Percentiles rank a stretch among this genome's conserved stretches.
Evolutionary conservation across 331 rosid genomes (phyloP).

Genomic region (Arachis monticola): DNA sequence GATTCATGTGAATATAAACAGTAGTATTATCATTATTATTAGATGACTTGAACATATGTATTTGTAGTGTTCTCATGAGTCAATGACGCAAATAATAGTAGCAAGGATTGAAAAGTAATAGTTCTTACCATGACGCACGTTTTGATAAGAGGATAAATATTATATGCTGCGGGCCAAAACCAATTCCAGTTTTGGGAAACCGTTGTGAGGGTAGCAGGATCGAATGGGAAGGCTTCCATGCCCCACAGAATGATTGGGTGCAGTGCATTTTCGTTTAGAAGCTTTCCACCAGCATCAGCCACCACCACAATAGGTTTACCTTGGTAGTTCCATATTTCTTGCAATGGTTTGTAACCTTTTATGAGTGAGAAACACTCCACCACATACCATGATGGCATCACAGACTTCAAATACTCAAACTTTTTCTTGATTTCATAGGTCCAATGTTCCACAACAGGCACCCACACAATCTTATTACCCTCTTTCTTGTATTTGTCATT

Average conservation of each 20-base stretch:
- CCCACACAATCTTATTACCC: neutral
- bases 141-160: too few relatives aligned
- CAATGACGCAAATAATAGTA: neutral
- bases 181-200: neutral
- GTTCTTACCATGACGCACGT: neutral
- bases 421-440: neutral
- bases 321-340: neutral
- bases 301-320: conserved; percentile 46
- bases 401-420: neutral
- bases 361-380: neutral
- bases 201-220: too few relatives aligned
- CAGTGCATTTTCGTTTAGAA: conserved; percentile 36
- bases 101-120: too few relatives aligned
- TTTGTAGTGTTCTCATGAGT: too few relatives aligned
- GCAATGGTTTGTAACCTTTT: neutral
- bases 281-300: conserved; percentile 35
- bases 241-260: neutral
- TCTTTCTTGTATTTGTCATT: conserved; percentile 1
- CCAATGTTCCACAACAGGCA: neutral
- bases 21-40: too few relatives aligned
- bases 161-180: neutral
- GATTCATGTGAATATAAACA: neutral
- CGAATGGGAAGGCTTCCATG: conserved; percentile 2
- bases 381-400: neutral
- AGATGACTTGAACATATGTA: too few relatives aligned